These are phyloP conservation scores for Xylaria sp. DNA, from an alignment of 2,329 filamentous ascomycete species.

Conservation along the genomic window DNA sequence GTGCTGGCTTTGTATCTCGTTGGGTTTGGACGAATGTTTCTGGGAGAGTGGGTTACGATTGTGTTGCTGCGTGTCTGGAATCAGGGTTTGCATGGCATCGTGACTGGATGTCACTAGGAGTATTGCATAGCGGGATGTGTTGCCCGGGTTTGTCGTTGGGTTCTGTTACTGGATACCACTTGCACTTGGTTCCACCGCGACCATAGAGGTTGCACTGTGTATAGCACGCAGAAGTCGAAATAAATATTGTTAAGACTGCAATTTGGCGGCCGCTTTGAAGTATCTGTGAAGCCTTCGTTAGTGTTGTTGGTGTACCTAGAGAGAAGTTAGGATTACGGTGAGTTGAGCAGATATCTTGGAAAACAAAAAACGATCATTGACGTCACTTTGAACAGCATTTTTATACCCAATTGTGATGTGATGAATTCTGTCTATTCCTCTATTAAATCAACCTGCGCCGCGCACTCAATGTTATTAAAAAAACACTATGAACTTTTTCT, in stretches of 20 bases:
- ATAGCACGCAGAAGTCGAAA: conserved; percentile 5
- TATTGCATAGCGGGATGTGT: not conserved
- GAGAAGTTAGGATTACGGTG: not conserved
- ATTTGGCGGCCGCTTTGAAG: not conserved
- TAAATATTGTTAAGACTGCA: not conserved
- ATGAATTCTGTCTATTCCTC: conserved; percentile 37
- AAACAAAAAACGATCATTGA: not conserved
- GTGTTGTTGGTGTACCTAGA: not conserved
- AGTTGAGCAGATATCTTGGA: not conserved
- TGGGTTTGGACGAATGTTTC: not conserved
- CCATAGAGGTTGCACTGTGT: conserved; percentile 29
- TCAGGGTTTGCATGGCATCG: not conserved
- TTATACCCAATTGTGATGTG: not conserved
- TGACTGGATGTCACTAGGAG: not conserved
- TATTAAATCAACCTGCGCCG: conserved; percentile 29
- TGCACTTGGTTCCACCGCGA: conserved; percentile 13
- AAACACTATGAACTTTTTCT: conserved; percentile 10
- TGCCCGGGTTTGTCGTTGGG: not conserved
- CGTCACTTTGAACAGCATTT: not conserved
- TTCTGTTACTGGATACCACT: conserved; percentile 34
- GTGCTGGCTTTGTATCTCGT: not conserved
- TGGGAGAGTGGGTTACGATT: not conserved
- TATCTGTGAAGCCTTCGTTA: not conserved
- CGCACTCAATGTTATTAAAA: conserved; percentile 19
- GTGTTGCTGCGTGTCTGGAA: not conserved